Base-by-base conservation (phyloP, 1,284 basidiomycete species). In the Moniliophthora roreri region DNA sequence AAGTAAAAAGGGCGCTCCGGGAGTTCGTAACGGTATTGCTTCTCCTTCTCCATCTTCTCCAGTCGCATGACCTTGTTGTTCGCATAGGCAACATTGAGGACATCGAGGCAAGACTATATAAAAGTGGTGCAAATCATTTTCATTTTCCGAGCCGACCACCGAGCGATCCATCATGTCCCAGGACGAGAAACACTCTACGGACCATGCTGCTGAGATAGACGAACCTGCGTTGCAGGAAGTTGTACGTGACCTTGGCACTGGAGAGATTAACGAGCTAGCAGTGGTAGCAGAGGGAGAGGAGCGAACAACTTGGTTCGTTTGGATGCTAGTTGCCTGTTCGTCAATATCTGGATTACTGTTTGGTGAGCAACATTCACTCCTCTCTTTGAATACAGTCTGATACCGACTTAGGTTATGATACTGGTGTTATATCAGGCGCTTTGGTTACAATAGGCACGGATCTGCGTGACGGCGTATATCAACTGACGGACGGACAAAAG, bases 271-370 rank as follows among this genome's bases (percentile, higher is more conserved):
- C 50, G 85, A 87, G 62, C 66, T 80, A 48, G 74, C 77, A 1
- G 80, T 85, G 10, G 76, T 82, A 4, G 82, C 81, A n/a, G 85
- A 87, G 62, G 84, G 84, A 21, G 87, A 89, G 57, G 85, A 89
- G 54, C 72, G 69, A 44, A 85, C 82, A 39, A 87, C 84, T 1
- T 81, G 78, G 77, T 88, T 88, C 56, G 78, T 89, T 1, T 88
- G 86, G 85, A 69, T 84, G 24, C 74, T 89, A 35, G 85, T 88
- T 15, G 65, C 75, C 48, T 85, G 82, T 58, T 82, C 81, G 23
- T 81, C 82, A 51, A 85, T 92, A 51, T 88, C 86, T n/a, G 89
- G 89, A 10, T 65, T 91, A 40, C 75, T 91, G 8, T 92, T 92
- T 59, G 89, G 89, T 87, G 57, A 46, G 83, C 70, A 26, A 16